Percentiles rank a stretch among this genome's conserved stretches.
Conservation (phyloP, 139 green algal species). For the Pleodorina starrii region DNA sequence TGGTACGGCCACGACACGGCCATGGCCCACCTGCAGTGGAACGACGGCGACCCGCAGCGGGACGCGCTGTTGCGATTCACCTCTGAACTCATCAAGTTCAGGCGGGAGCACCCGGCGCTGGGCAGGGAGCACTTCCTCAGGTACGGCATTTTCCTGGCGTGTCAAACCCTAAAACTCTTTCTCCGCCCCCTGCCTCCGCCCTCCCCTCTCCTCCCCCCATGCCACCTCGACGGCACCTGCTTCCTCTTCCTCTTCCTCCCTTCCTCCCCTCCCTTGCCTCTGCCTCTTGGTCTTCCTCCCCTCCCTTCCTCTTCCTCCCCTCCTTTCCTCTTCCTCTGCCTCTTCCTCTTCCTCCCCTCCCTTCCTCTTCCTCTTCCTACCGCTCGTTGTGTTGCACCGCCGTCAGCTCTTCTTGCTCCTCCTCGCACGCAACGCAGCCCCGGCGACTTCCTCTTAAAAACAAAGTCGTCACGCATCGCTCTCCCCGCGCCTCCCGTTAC, state of each 20-base stretch:
- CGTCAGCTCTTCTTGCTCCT: too few species aligned
- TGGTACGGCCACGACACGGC: conserved; percentile 97
- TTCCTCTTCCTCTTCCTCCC: background rate
- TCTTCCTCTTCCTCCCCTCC: too few species aligned
- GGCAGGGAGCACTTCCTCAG: conserved; percentile 84
- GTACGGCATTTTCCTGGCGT: conserved; percentile 44
- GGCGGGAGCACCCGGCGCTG: conserved; percentile 86
- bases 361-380: too few species aligned
- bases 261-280: background rate
- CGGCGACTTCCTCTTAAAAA: too few species aligned
- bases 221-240: background rate
- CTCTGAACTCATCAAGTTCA: conserved; percentile 86
- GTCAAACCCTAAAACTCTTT: background rate
- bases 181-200: background rate
- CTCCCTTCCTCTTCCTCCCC: too few species aligned
- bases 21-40: conserved; percentile 80
- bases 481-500: too few species aligned
- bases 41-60: conserved; percentile 49
- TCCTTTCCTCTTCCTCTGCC: too few species aligned
- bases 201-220: background rate
- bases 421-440: too few species aligned
- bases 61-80: conserved; percentile 69
- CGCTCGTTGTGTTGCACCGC: too few species aligned
- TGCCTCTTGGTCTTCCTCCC: too few species aligned
- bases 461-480: too few species aligned